A percentile compares a stretch with the other conserved stretches of the same genome.
Conservation (phyloP, 257 asterid species). For the Vinca minor region DNA sequence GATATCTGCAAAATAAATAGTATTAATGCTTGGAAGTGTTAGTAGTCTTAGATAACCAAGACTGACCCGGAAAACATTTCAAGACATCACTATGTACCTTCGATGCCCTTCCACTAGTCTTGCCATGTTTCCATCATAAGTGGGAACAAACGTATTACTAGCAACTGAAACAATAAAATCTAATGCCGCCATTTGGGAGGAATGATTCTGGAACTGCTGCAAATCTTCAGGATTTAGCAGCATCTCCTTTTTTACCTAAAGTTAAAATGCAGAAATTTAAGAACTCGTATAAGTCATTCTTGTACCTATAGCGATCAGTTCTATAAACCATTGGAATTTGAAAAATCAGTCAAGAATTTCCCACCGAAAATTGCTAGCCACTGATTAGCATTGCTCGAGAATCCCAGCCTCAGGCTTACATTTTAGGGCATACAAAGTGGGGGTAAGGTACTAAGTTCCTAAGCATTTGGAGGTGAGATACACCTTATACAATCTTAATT, state of each 20-base stretch:
- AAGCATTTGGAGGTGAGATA: not conserved
- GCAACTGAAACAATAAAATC: slow-evolving; percentile 86
- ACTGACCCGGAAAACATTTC: not conserved
- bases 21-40: not conserved
- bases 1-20: slow-evolving; percentile 47
- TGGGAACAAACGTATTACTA: slow-evolving; percentile 71
- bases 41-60: not conserved
- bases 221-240: slow-evolving; percentile 59
- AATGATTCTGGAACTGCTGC: slow-evolving; percentile 74
- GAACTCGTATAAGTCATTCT: not conserved
- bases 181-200: slow-evolving; percentile 97
- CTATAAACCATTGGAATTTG: not conserved
- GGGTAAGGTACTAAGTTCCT: not conserved
- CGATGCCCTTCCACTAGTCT: slow-evolving; percentile 94
- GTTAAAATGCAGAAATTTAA: slow-evolving; percentile 10
- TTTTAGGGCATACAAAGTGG: not conserved
- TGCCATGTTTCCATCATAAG: slow-evolving; percentile 96
- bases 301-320: not conserved
- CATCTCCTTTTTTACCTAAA: slow-evolving; percentile 84
- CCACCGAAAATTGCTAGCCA: too few species aligned
- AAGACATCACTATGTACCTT: slow-evolving; percentile 35
- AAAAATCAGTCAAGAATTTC: not conserved
- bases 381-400: too few species aligned
- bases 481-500: too few species aligned
- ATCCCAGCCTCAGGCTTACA: not conserved